Base-by-base conservation (phyloP, 1,284 basidiomycete species). In the Trametes pubescens region DNA sequence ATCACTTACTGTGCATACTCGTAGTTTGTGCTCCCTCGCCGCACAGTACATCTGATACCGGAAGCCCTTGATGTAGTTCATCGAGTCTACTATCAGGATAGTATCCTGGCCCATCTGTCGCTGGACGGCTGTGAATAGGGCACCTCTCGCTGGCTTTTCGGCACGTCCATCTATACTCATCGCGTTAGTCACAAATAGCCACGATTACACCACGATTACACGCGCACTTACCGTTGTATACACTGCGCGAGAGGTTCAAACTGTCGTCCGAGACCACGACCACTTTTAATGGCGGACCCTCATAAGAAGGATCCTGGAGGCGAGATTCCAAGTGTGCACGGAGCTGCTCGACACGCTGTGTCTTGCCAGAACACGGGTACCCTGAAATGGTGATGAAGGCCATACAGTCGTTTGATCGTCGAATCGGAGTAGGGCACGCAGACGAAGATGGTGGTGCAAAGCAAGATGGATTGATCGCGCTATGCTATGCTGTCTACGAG, bases 21-120 rank as follows among this genome's bases (percentile, higher is more conserved):
- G 83, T 37, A 95, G 81, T 69, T 92, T 93, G 64, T 91, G 86
- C 76, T 99, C 97, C 51, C 96, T 82, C 4, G 96, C 96, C 0
- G 94, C 94, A 74, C 96, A 99, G 78, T 98, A 98, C 79, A 99
- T 91, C 79, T 99, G 97, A 77, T 99, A 99, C 43, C 97, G 87
- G 74, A 96, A 98, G 8, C 94, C 92, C 76, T 99, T 99, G 84
- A 99, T 99, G 77, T 99, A 98, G 74, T 98, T 97, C 69, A 94
- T 86, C 8, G 91, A 89, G 71, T 99, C 97, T 61, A 96, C 86
- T 67, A 99, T 93, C 56, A 97, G 85, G 70, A 98, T 88, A 0
- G 88, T 92, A 69, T 92, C 89, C 37, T 80, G 78, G 24, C 84
- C 84, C 68, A 99, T 83, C 32, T 87, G 83, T 18, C 97, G 85